phyloP scores from a whole-genome alignment of 2,329 filamentous ascomycete species.

The Nemania sp. region DNA sequence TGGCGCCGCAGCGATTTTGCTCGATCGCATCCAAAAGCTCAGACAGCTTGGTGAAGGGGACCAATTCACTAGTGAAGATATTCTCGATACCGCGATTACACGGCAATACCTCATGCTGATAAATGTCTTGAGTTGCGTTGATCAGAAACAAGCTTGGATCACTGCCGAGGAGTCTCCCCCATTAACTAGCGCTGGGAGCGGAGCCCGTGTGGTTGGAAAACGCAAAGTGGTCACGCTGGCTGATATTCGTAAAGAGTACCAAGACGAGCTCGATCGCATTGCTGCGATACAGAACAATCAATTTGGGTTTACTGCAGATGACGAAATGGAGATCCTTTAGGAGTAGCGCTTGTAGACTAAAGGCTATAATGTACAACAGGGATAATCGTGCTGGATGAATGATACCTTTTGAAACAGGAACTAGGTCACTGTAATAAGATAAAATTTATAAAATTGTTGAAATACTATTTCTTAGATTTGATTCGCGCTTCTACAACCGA shows the following conservation, averaged over 20 bases:
- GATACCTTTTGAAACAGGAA: conserved; percentile 47
- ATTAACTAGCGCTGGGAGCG: conserved; percentile 53
- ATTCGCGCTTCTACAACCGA: conserved; percentile 42
- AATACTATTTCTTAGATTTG: conserved; percentile 32
- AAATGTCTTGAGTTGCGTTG: conserved; percentile 90
- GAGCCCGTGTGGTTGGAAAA: conserved; percentile 56
- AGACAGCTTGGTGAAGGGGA: conserved; percentile 70
- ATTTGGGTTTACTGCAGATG: conserved; percentile 77
- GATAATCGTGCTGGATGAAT: conserved; percentile 43
- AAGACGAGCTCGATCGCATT: conserved; percentile 88
- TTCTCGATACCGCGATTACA: conserved; percentile 72
- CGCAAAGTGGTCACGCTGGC: conserved; percentile 86
- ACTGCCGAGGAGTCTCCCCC: conserved; percentile 60
- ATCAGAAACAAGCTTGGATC: conserved; percentile 83
- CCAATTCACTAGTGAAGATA: conserved; percentile 64
- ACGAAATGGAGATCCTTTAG: conserved; percentile 67
- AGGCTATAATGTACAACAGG: conserved; percentile 43
- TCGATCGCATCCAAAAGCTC: conserved; percentile 73
- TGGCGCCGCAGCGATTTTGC: conserved; percentile 74
- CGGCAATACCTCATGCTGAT: conserved; percentile 90
- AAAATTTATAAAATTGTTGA: conserved; percentile 28
- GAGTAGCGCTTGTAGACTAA: conserved; percentile 22
- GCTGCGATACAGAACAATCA: conserved; percentile 89
- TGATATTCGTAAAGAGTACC: conserved; percentile 89
- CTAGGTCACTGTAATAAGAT: conserved; percentile 29